Evolutionary conservation across 768 basidiomycete genomes (phyloP).

Genomic region (Lentinula lateritia): DNA sequence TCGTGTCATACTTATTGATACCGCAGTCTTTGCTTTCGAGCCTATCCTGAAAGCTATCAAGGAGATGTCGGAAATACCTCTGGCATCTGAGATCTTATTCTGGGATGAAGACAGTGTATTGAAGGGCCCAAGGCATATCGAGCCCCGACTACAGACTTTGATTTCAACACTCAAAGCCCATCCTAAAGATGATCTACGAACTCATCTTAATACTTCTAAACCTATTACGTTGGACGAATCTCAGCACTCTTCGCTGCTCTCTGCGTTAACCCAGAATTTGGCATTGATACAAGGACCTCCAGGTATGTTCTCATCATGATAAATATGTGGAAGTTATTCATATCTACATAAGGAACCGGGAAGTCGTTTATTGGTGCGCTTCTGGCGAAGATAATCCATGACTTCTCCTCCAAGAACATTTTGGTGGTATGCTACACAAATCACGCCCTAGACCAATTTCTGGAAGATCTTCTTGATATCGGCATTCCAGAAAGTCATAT

Average conservation of each 20-base stretch:
- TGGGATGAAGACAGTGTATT: slow-evolving; percentile 33
- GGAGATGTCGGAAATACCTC: slow-evolving; percentile 34
- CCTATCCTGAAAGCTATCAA: slow-evolving; percentile 56
- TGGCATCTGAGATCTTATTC: slow-evolving; percentile 46
- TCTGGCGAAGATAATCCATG: slow-evolving; percentile 55
- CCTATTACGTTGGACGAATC: slow-evolving; percentile 45
- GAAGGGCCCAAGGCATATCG: slow-evolving; percentile 12
- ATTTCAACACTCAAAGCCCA: slow-evolving; percentile 24
- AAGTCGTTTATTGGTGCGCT: slow-evolving; percentile 72
- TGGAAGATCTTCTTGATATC: slow-evolving; percentile 55
- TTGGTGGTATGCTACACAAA: slow-evolving; percentile 73
- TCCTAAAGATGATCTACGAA: slow-evolving; percentile 34
- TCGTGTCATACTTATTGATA: slow-evolving; percentile 52
- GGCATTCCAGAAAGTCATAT: slow-evolving; percentile 47
- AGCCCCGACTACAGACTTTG: background rate
- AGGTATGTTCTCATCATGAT: slow-evolving; percentile 28
- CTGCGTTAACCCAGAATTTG: slow-evolving; percentile 50
- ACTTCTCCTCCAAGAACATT: slow-evolving; percentile 41
- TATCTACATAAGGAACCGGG: slow-evolving; percentile 48
- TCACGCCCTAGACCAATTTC: slow-evolving; percentile 68
- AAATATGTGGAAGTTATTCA: background rate
- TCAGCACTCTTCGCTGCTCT: slow-evolving; percentile 41
- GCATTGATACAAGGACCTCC: slow-evolving; percentile 70
- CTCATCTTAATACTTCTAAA: slow-evolving; percentile 28
- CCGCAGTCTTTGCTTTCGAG: slow-evolving; percentile 57